A percentile compares a stretch with the other conserved stretches of the same genome.
Evolutionary conservation across 2,329 filamentous ascomycete species (phyloP).

Genomic region (Cercospora sp.): DNA sequence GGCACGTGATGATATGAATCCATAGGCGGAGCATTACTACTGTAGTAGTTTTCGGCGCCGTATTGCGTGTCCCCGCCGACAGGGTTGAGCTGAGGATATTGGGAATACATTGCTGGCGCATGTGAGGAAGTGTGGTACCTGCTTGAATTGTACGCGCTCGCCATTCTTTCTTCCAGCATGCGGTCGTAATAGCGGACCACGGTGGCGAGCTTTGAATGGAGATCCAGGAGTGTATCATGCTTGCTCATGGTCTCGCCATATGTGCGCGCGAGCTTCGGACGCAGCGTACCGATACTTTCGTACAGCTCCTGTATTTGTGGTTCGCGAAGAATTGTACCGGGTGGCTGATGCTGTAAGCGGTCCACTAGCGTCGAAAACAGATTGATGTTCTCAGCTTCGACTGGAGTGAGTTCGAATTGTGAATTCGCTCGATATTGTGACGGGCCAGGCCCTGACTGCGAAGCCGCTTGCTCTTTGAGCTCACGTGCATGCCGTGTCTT

Average conservation of each 20-base stretch:
- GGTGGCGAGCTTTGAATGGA: slow-evolving; percentile 92
- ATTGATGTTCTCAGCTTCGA: slow-evolving; percentile 97
- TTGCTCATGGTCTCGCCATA: slow-evolving; percentile 99
- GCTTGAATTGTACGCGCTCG: slow-evolving; percentile 86
- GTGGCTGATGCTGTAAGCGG: slow-evolving; percentile 88
- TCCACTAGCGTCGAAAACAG: slow-evolving; percentile 93
- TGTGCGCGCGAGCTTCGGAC: slow-evolving; percentile 90
- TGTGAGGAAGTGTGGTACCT: slow-evolving; percentile 43
- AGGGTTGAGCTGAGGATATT: slow-evolving; percentile 71
- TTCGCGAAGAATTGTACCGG: slow-evolving; percentile 92
- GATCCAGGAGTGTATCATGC: slow-evolving; percentile 89
- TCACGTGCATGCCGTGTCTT: slow-evolving; percentile 85
- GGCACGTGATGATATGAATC: slow-evolving; percentile 44
- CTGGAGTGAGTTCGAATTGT: slow-evolving; percentile 88
- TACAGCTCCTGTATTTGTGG: slow-evolving; percentile 98
- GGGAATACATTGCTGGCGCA: slow-evolving; percentile 45
- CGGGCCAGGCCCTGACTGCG: slow-evolving; percentile 54
- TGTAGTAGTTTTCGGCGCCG: slow-evolving; percentile 80
- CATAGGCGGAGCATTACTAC: slow-evolving; percentile 58
- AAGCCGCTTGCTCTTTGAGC: slow-evolving; percentile 68
- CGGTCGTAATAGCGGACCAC: slow-evolving; percentile 97
- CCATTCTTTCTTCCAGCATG: slow-evolving; percentile 94
- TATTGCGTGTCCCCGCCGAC: slow-evolving; percentile 50
- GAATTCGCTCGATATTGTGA: slow-evolving; percentile 70
- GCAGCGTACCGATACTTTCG: slow-evolving; percentile 89